Evolutionary conservation across 2,329 filamentous ascomycete genomes (phyloP).

Genomic region (Alternaria metachromatica): DNA sequence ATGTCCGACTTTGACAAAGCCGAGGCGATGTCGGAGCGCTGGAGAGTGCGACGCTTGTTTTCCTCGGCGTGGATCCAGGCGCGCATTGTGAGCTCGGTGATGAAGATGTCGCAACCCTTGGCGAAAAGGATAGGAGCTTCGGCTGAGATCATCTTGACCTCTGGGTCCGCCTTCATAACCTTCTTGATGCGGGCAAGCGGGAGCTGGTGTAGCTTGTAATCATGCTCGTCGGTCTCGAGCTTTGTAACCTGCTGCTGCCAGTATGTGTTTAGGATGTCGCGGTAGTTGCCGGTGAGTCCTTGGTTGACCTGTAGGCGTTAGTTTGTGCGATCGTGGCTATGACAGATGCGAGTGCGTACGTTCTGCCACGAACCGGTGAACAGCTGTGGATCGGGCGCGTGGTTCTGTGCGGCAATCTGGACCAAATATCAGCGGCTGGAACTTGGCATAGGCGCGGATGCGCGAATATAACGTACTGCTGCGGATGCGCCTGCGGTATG

Average conservation of each 20-base stretch:
- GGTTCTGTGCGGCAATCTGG: slow-evolving; percentile 85
- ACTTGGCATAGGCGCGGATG: slow-evolving; percentile 15
- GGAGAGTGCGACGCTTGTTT: slow-evolving; percentile 94
- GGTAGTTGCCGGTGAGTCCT: slow-evolving; percentile 88
- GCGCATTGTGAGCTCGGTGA: slow-evolving; percentile 97
- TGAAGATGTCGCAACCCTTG: slow-evolving; percentile 99
- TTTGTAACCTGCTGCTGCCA: slow-evolving; percentile 99
- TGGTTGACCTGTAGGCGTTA: slow-evolving; percentile 77
- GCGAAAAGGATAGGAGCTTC: slow-evolving; percentile 98
- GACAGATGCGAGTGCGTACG: slow-evolving; percentile 57
- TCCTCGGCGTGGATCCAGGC: slow-evolving; percentile 99
- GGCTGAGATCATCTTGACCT: slow-evolving; percentile 99
- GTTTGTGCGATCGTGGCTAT: slow-evolving; percentile 8
- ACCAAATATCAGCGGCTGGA: slow-evolving; percentile 45
- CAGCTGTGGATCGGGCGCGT: slow-evolving; percentile 85
- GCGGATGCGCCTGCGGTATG: slow-evolving; percentile 67
- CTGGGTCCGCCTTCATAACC: slow-evolving; percentile 99
- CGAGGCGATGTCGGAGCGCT: slow-evolving; percentile 94
- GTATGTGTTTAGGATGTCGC: slow-evolving; percentile 97
- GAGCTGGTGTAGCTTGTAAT: slow-evolving; percentile 98
- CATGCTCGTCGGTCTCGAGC: slow-evolving; percentile 91
- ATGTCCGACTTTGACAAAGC: slow-evolving; percentile 97
- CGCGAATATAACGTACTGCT: slow-evolving; percentile 60
- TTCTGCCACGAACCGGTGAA: slow-evolving; percentile 97
- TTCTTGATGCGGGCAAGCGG: slow-evolving; percentile 99